Base-by-base conservation (phyloP, 441 rosid genomes). In the Melastoma candidum region DNA sequence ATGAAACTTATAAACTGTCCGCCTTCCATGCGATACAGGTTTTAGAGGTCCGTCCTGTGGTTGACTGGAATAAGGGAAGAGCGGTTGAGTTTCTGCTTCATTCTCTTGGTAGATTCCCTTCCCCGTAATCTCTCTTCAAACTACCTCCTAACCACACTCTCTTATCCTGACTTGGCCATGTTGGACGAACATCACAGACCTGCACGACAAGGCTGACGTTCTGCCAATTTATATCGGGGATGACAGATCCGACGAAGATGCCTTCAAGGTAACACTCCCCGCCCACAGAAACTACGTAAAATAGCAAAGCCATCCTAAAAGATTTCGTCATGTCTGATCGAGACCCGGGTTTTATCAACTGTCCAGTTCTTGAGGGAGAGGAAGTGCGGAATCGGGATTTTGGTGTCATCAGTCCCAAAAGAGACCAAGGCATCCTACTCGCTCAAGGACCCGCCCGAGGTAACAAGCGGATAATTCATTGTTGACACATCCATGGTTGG, bases 21-120 rank as follows among this genome's bases (percentile, higher is more conserved):
- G 22, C 3, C 1, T 57, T 13, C 46, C 54, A 43, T 46, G 9
- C 39, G 32, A 17, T 54, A 49, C 61, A 92, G 98, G 98, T 92
- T 69, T 85, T 92, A 73, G 98, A 88, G 68, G 68, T 92, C 73
- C 95, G 98, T 73, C 98, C 97, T 46, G 77, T 63, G 65, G 82
- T 92, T 58, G 83, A 88, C 53, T 92, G 98, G 98, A 77, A 88
- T 54, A 92, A 92, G 71, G 98, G 98, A 58, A 84, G 79, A 74
- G 97, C 97, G 26, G 95, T 85, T 22, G 83, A 85, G 63, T 92
- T 92, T 70, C 69, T 92, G 63, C 86, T 88, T 3, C 87, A 88
- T 57, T 82, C 95, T 59, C 92, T 88, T 4, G 95, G 95, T 92
- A 79, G 22, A 14, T 17, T 53, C 43, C 11, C 11, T 17, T 47